phyloP scores from a whole-genome alignment of 176 grass and related monocot genomes.

The Pharus latifolius region DNA sequence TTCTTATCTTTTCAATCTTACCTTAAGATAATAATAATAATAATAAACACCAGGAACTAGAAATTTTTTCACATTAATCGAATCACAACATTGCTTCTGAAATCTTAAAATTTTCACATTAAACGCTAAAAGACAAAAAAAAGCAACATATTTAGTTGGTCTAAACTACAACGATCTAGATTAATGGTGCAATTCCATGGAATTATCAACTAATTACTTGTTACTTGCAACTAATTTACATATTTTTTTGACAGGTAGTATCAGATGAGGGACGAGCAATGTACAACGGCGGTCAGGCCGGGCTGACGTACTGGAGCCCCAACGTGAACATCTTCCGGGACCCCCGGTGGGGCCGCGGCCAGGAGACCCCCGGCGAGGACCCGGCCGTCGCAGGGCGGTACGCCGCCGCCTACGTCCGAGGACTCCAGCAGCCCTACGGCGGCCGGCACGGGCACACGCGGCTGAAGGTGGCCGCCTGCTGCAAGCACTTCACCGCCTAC shows the following conservation, averaged over 20 bases:
- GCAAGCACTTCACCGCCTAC: conserved; percentile 98
- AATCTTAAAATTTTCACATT: too few relatives aligned
- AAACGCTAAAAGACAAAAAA: too few relatives aligned
- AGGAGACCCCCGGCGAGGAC: conserved; percentile 90
- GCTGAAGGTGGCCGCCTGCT: conserved; percentile 84
- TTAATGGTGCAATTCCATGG: too few relatives aligned
- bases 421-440: conserved; percentile 49
- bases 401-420: conserved; percentile 57
- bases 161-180: too few relatives aligned
- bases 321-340: conserved; percentile 91
- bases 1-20: too few relatives aligned
- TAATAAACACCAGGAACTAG: too few relatives aligned
- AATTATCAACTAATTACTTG: too few relatives aligned
- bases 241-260: conserved; percentile 67
- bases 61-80: too few relatives aligned
- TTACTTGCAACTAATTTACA: too few relatives aligned
- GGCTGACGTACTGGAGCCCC: conserved; percentile 74
- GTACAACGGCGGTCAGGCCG: conserved; percentile 70
- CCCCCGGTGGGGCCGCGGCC: conserved; percentile 77
- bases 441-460: conserved; percentile 1
- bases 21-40: too few relatives aligned
- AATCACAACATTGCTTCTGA: too few relatives aligned
- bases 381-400: conserved; percentile 45
- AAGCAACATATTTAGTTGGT: too few relatives aligned
- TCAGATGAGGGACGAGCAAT: conserved; percentile 72